A percentile compares a stretch with the other conserved stretches of the same genome.
These are phyloP conservation scores for Kwoniella europaea DNA, from an alignment of 768 basidiomycete species.

Conservation along the genomic window DNA sequence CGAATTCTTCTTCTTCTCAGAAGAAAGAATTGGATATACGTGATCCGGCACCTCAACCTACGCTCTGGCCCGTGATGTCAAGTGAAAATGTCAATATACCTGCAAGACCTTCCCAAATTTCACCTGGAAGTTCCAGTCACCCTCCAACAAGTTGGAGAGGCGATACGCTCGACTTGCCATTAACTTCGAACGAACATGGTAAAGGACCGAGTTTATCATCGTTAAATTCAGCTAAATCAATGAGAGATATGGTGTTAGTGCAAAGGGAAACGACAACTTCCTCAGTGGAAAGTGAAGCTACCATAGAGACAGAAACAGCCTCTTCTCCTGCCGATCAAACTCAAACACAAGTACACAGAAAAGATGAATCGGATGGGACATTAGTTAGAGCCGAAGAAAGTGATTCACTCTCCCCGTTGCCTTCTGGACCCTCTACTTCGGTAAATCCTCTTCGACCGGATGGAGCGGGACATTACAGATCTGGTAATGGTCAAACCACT, in stretches of 20 bases:
- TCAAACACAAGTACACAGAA: neutral
- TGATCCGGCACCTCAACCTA: conserved; percentile 76
- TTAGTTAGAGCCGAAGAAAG: neutral
- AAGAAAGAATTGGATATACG: conserved; percentile 65
- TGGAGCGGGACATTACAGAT: conserved; percentile 24
- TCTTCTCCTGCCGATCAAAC: neutral
- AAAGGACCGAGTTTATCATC: conserved; percentile 41
- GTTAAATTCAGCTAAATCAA: conserved; percentile 38
- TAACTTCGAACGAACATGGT: conserved; percentile 11
- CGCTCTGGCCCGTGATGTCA: conserved; percentile 66
- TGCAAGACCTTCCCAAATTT: neutral
- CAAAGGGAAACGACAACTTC: conserved; percentile 35
- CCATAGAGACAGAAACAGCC: conserved; percentile 9
- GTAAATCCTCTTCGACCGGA: neutral
- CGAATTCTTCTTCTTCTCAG: neutral
- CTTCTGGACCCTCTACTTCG: conserved; percentile 1
- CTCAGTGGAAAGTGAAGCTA: conserved; percentile 7
- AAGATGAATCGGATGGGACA: neutral
- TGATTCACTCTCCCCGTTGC: conserved; percentile 2
- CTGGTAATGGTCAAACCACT: conserved; percentile 13
- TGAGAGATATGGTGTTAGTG: conserved; percentile 52
- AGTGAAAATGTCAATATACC: conserved; percentile 43
- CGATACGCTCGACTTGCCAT: conserved; percentile 1
- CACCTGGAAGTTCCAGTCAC: conserved; percentile 9
- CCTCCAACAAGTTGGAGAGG: conserved; percentile 37